Percentiles rank a stretch among this genome's conserved stretches.
These are phyloP conservation scores for Daphne laureola DNA, from an alignment of 441 rosid genomes.

Conservation along the genomic window DNA sequence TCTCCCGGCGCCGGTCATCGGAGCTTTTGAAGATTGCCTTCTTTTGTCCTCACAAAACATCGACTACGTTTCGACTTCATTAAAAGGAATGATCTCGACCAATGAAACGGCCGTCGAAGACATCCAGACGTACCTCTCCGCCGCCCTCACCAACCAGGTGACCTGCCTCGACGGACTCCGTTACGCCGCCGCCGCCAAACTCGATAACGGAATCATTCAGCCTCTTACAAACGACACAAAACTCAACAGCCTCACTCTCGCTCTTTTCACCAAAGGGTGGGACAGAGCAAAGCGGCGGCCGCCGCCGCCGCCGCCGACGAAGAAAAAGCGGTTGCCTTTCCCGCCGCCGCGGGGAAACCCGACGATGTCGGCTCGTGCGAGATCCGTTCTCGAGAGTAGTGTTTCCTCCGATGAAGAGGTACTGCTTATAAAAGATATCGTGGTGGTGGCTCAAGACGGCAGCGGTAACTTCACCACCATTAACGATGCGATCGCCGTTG, in stretches of 20 bases:
- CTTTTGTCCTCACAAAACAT: slow-evolving; percentile 44
- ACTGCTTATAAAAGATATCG: slow-evolving; percentile 42
- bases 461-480: slow-evolving; percentile 66
- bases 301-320: slow-evolving; percentile 10
- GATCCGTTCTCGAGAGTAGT: slow-evolving; percentile 38
- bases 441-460: slow-evolving; percentile 62
- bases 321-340: slow-evolving; percentile 18
- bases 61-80: slow-evolving; percentile 45
- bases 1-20: slow-evolving; percentile 26
- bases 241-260: slow-evolving; percentile 67
- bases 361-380: slow-evolving; percentile 45
- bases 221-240: slow-evolving; percentile 62
- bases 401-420: slow-evolving; percentile 27
- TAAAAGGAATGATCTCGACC: slow-evolving; percentile 31
- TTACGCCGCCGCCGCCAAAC: slow-evolving; percentile 33
- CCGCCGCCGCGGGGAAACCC: slow-evolving; percentile 37
- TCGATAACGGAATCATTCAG: slow-evolving; percentile 35
- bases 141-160: slow-evolving; percentile 49
- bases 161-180: slow-evolving; percentile 56
- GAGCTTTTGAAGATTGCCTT: slow-evolving; percentile 77
- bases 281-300: slow-evolving; percentile 19
- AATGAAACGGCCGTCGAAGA: slow-evolving; percentile 48
- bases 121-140: slow-evolving; percentile 47
- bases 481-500: slow-evolving; percentile 52
- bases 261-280: slow-evolving; percentile 65